A percentile compares a stretch with the other conserved stretches of the same genome.
These are phyloP conservation scores for Plantago major DNA, from an alignment of 257 asterid species.

Conservation along the genomic window DNA sequence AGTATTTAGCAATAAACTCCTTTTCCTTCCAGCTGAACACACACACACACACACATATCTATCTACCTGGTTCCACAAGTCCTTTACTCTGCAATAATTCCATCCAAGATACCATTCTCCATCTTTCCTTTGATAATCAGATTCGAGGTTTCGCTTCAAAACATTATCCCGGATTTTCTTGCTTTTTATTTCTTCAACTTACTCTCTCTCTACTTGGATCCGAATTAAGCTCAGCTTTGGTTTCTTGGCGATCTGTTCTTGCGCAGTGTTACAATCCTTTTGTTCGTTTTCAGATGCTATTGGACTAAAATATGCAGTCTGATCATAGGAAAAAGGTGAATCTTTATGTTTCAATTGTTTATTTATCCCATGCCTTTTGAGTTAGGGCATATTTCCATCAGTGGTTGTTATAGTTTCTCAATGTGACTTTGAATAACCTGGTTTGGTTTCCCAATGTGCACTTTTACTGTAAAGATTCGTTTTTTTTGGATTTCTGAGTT, in stretches of 20 bases:
- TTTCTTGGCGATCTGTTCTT: constrained; percentile 30
- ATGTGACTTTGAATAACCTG: constrained; percentile 4
- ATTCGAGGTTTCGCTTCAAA: constrained; percentile 14
- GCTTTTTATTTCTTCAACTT: constrained; percentile 7
- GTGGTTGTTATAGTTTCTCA: neutral
- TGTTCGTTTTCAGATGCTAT: constrained; percentile 35
- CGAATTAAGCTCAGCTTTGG: constrained; percentile 21
- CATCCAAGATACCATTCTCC: constrained; percentile 19
- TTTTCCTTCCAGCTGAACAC: constrained; percentile 28
- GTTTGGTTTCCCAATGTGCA: neutral
- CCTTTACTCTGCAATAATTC: constrained; percentile 8
- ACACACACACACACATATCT: neutral
- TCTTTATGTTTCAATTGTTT: constrained; percentile 3
- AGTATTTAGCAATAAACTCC: constrained; percentile 22
- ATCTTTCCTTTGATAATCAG: neutral
- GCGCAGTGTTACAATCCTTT: constrained; percentile 14
- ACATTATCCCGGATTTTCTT: constrained; percentile 27
- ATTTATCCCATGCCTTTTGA: too few species aligned
- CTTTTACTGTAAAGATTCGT: too few species aligned
- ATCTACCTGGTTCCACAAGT: constrained; percentile 4
- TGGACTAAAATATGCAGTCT: constrained; percentile 60
- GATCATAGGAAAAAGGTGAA: constrained; percentile 77
- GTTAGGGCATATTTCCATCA: too few species aligned
- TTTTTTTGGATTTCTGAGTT: constrained; percentile 2
- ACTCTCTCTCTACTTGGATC: constrained; percentile 24